Evolutionary conservation across 331 rosid species (phyloP), one percentile per base, ranked within the genome.

Genomic region (Rhamnella rubrinervis): DNA sequence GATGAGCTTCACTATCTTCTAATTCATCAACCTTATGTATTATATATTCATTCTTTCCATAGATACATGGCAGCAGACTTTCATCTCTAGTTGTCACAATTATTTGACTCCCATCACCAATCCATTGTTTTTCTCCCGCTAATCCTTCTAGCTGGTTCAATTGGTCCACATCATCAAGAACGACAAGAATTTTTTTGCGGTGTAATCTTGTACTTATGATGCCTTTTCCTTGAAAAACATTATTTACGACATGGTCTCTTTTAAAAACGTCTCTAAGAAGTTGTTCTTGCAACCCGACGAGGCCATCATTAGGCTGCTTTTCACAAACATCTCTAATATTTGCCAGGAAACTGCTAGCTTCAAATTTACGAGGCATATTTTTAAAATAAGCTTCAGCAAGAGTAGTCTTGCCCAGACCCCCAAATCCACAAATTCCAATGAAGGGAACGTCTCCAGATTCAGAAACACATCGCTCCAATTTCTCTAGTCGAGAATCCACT

Each of bases 381-480:
- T 65, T 39, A 18, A 62, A 20, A 2, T 68, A 38, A 11, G 62
- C 75, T 63, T 23, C 21, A 0, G 71, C 80, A 9, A 66, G 9
- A 8, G 71, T 73, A 0, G 78, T 46, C 61, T 73, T 73, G 2
- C 78, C 78, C 10, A 57, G 55, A 0, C 75, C 75, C 6, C 75
- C 61, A 66, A 75, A 62, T 0, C 80, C 80, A n/a, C 47, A 37
- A 50, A 75, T 53, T 18, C 74, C 65, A 1, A 68, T 16, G 20
- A 65, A 5, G 2, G 7, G 19, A n/a, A 14, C 64, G 2, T 21
- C 71, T n/a, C 21, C 39, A 6, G n/a, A 52, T 35, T 1, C 26
- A 47, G 2, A 20, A 11, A 55, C 19, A 17, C 37, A 25, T n/a
- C 39, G 21, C 50, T 37, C 56, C 0, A 15, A 39, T 37, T 11